Evolutionary conservation across 1,139 yeast species (phyloP), one percentile per base, ranked within the genome.

Genomic region (Blastobotrys indianensis): DNA sequence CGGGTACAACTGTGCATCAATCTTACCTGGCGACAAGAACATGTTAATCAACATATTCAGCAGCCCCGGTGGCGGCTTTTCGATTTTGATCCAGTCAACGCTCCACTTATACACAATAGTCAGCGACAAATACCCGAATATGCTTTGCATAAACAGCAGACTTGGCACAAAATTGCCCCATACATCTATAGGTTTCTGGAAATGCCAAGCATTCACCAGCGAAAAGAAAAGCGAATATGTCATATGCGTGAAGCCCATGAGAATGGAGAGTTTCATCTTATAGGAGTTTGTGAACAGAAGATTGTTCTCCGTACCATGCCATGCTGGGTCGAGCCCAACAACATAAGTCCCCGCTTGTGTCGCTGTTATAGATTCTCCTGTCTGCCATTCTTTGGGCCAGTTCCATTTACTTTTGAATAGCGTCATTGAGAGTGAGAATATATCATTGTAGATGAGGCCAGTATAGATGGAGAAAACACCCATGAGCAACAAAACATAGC

Each of bases 221-320:
- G 97, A 87, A 63, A 87, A 87, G 68, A 80, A 68, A 58, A 82
- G 81, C 1, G 96, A 86, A 67, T 92, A 92, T 42, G 88, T 76
- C 99, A 92, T 92, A 67, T 92, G 99, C 35, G 79, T 72, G 65
- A 82, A 88, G 11, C 99, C 99, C 94, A 92, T 85, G 52, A 94
- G 72, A 51, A 92, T 85, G 1, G 97, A 88, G 50, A 92, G 71
- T 65, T 92, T 92, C 99, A 92, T 92, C 70, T 92, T 92, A 69
- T 86, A 90, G 1, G 97, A 90, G 68, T 92, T 92, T 47, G 95
- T 80, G 66, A 94, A 92, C 49, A 94, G 68, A 57, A 92, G 74
- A 51, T 83, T 85, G 66, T 94, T 92, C 54, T 92, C 98, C 30
- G 97, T 77, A 2, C 97, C 97, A 63, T 92, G 98, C 99, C 99